These are phyloP conservation scores for Rhizophlyctis rosea DNA, from an alignment of 192 early-diverging fungal genomes.

Conservation along the genomic window DNA sequence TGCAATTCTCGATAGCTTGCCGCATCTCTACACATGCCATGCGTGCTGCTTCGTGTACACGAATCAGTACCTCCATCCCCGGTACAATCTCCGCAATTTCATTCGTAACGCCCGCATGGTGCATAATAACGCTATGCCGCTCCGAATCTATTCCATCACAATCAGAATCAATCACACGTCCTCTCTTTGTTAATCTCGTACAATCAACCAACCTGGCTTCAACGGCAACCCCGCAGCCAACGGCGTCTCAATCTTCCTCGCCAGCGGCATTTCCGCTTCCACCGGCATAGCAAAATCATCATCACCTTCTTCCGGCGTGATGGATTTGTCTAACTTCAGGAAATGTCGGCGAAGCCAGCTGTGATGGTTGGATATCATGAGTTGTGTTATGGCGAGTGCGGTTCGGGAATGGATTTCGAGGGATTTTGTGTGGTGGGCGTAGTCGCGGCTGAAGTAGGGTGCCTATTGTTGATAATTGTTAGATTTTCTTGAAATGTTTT, in stretches of 20 bases:
- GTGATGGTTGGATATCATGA: constrained; percentile 21
- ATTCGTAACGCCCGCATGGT: constrained; percentile 35
- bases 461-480: constrained; percentile 20
- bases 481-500: neutral
- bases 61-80: constrained; percentile 15
- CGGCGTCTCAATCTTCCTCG: constrained; percentile 12
- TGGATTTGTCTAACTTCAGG: constrained; percentile 13
- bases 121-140: constrained; percentile 42
- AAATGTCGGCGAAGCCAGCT: constrained; percentile 29
- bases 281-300: neutral
- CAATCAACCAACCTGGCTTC: constrained; percentile 14
- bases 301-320: neutral
- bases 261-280: neutral
- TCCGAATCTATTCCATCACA: constrained; percentile 16
- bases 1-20: constrained; percentile 6
- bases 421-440: constrained; percentile 28
- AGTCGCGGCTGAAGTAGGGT: constrained; percentile 42
- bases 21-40: constrained; percentile 20
- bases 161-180: neutral
- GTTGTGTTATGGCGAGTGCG: constrained; percentile 18
- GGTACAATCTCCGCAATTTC: constrained; percentile 51
- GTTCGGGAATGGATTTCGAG: constrained; percentile 36
- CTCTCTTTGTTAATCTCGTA: neutral
- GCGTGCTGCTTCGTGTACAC: constrained; percentile 16
- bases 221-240: constrained; percentile 31